Evolutionary conservation across 2,329 filamentous ascomycete species (phyloP), one percentile per base, ranked within the genome.

Genomic region (Cladorrhinum sp.): DNA sequence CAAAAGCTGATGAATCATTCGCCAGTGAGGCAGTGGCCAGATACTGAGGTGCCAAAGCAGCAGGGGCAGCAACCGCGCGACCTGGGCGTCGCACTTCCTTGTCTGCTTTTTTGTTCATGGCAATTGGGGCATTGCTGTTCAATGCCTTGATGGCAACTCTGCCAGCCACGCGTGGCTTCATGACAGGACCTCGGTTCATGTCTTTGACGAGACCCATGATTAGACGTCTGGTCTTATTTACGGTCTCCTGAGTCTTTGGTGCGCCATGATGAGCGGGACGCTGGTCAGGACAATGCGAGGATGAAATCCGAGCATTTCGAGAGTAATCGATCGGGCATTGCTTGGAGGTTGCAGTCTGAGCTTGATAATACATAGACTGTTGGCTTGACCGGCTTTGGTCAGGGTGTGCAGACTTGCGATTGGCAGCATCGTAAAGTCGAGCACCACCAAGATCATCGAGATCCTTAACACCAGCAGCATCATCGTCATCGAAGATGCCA

Each of bases 401-500:
- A 45, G 4, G 41, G 8, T 18, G 41, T 18, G n/a, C 18, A 6
- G 41, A 16, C 24, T 13, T 3, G 8, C 9, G 8, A 8, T 4
- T 8, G 51, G 49, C 36, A 10, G 62, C 61, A 32, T 67, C 68
- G 48, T 70, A 65, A 38, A 71, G 57, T 25, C 69, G 59, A 1
- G 66, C 67, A 20, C 69, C 68, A 12, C 64, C 66, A 16, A 73
- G 67, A n/a, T 67, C 61, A 48, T 66, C 64, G 45, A 73, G 64
- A 23, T 63, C 67, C 7, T 62, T 60, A 27, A 72, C 72, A 3
- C 58, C 62, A 3, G 61, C 61, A 5, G 71, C 69, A 49, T 75
- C 73, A 1, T 67, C 67, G 45, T 75, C 73, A 2, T 74, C 50
- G 20, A 75, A 72, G 1, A 50, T 58, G 0, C 67, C 69, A 1